Percentiles rank a stretch among this genome's conserved stretches.
Conservation (phyloP, 2,329 filamentous ascomycete genomes). For the Penicillium sp. region DNA sequence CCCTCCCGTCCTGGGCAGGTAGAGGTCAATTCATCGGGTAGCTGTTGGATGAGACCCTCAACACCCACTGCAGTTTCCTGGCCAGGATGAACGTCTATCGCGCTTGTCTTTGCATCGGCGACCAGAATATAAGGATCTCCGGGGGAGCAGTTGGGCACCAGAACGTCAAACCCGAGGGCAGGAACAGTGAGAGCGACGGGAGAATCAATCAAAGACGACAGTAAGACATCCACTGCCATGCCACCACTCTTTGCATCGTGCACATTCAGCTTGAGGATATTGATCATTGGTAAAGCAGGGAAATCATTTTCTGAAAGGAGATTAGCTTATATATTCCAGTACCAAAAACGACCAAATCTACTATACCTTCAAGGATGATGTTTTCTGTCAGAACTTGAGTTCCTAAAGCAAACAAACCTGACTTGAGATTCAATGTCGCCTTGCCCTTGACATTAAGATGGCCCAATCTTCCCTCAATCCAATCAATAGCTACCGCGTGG, state of each 20-base stretch:
- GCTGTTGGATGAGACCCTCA: constrained; percentile 66
- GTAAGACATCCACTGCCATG: constrained; percentile 75
- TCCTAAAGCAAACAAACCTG: constrained; percentile 76
- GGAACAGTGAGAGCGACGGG: constrained; percentile 75
- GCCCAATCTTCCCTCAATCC: constrained; percentile 74
- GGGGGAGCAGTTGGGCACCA: constrained; percentile 75
- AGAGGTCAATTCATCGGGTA: constrained; percentile 70
- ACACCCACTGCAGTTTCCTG: constrained; percentile 67
- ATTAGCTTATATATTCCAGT: constrained; percentile 25
- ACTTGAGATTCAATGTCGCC: constrained; percentile 69
- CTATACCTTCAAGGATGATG: constrained; percentile 76
- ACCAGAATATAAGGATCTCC: constrained; percentile 72
- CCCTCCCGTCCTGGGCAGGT: constrained; percentile 72
- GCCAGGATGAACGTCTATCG: constrained; percentile 65
- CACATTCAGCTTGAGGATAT: constrained; percentile 76
- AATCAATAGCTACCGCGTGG: constrained; percentile 79
- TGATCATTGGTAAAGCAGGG: constrained; percentile 75
- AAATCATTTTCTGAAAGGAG: constrained; percentile 55
- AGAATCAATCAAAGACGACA: constrained; percentile 71
- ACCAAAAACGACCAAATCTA: constrained; percentile 36
- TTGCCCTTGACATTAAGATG: constrained; percentile 70
- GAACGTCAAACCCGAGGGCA: constrained; percentile 75
- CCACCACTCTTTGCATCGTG: constrained; percentile 66
- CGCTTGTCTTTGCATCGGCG: constrained; percentile 68
- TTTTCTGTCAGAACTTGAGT: constrained; percentile 72